Evolutionary conservation across 2,329 filamentous ascomycete genomes (phyloP), one percentile per base, ranked within the genome.

Genomic region (Ophiostoma ips): DNA sequence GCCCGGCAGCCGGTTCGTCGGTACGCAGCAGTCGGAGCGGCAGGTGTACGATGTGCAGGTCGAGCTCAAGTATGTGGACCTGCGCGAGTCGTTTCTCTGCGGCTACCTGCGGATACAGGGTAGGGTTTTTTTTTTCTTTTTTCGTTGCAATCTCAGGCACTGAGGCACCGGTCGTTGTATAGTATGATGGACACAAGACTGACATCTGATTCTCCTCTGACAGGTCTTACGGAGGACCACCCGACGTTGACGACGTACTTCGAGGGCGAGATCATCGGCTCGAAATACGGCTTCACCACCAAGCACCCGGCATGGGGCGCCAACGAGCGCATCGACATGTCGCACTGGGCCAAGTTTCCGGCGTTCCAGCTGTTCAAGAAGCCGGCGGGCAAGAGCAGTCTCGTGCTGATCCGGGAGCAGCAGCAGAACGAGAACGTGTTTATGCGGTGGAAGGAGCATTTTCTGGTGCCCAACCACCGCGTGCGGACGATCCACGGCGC

Each of bases 391-490:
- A 79, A 75, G 58, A 76, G 78, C 71, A 46, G n/a, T n/a, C n/a
- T n/a, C 79, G 19, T 65, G 72, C 28, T 58, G 70, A 71, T 80
- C 70, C 69, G 81, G 70, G 83, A 94, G 58, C 78, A 83, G 58
- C 77, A 79, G 45, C 84, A 94, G 62, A 75, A 81, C 55, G 89
- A 95, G 58, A 82, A 94, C 63, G 82, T 98, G 31, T 98, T 95
- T 62, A 98, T 98, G 92, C 81, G 92, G 53, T 98, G 92, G 92
- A 98, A 98, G 66, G 92, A 98, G 62, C 88, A 94, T 60, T 98
- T 98, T 60, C 71, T 98, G 1, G 92, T 98, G 1, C 92, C 92
- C 1, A 89, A 98, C 61, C 92, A 98, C 64, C 79, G 86, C 15
- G 88, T 96, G 18, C 78, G 83, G 54, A 94, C 86, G 11, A 95